Conservation (phyloP, 2,329 filamentous ascomycete species). For the Nigrospora oryzae region DNA sequence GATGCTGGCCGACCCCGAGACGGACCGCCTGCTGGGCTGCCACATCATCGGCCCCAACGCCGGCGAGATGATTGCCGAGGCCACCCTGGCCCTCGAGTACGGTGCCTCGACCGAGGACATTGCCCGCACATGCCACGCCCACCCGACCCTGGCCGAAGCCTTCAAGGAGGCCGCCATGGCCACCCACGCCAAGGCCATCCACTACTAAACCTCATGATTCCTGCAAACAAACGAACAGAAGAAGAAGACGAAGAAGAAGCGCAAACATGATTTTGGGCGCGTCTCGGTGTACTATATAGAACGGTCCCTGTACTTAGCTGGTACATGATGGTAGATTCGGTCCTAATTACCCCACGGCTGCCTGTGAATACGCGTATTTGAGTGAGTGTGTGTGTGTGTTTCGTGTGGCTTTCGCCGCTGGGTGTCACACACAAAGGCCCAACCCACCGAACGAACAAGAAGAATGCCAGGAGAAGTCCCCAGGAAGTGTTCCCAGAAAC, state of each 20-base stretch:
- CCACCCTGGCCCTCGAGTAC: slow-evolving; percentile 89
- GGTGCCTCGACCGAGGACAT: slow-evolving; percentile 93
- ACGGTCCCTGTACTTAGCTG: not conserved
- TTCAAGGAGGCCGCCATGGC: slow-evolving; percentile 99
- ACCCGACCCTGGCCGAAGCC: slow-evolving; percentile 91
- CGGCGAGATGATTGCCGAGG: slow-evolving; percentile 99
- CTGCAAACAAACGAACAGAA: not conserved
- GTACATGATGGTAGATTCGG: too few relatives aligned
- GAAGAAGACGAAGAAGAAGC: too few relatives aligned
- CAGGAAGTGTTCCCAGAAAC: too few relatives aligned
- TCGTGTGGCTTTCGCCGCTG: too few relatives aligned
- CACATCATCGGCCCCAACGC: slow-evolving; percentile 96
- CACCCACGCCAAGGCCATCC: slow-evolving; percentile 90
- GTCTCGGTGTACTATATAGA: slow-evolving; percentile 16
- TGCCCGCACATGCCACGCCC: slow-evolving; percentile 89
- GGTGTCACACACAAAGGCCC: too few relatives aligned
- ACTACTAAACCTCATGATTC: slow-evolving; percentile 66
- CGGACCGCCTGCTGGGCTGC: slow-evolving; percentile 87
- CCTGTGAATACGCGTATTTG: too few relatives aligned
- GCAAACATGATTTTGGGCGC: not conserved
- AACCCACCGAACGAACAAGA: too few relatives aligned
- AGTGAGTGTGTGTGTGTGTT: too few relatives aligned
- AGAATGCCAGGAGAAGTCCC: too few relatives aligned
- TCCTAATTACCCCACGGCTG: too few relatives aligned
- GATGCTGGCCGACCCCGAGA: slow-evolving; percentile 93